These are phyloP conservation scores for Physcomitrium patens DNA, from an alignment of 225 moss, liverwort and hornwort genomes.

Conservation along the genomic window DNA sequence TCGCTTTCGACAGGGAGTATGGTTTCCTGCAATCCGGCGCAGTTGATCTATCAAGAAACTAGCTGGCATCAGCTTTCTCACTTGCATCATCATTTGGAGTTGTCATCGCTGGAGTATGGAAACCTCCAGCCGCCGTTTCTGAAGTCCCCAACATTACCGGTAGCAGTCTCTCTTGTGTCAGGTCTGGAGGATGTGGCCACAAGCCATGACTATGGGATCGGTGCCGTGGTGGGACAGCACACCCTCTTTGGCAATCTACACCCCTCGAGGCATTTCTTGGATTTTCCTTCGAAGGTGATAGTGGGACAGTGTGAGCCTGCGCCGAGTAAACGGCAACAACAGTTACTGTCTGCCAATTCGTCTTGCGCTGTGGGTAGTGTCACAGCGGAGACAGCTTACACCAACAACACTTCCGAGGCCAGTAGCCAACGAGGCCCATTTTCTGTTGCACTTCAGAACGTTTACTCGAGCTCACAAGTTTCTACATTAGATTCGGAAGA, in stretches of 20 bases:
- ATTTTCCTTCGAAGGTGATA: neutral
- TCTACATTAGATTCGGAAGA: slow-evolving; percentile 17
- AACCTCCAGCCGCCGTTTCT: neutral
- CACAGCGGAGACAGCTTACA: slow-evolving; percentile 19
- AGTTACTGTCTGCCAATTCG: slow-evolving; percentile 7
- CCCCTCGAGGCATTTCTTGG: neutral
- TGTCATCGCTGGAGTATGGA: slow-evolving; percentile 6
- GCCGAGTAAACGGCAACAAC: slow-evolving; percentile 22
- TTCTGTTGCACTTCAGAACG: slow-evolving; percentile 4
- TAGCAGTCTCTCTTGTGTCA: slow-evolving; percentile 1
- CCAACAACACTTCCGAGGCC: slow-evolving; percentile 27
- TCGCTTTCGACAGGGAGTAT: neutral
- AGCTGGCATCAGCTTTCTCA: slow-evolving; percentile 21
- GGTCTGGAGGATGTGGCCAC: slow-evolving; percentile 20
- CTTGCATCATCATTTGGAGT: slow-evolving; percentile 9
- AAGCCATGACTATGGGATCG: slow-evolving; percentile 54
- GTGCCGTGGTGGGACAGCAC: slow-evolving; percentile 51
- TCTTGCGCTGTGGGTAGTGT: slow-evolving; percentile 8
- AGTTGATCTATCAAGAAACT: slow-evolving; percentile 4
- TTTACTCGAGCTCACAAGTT: slow-evolving; percentile 14
- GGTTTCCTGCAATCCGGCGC: slow-evolving; percentile 3
- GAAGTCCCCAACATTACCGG: slow-evolving; percentile 7
- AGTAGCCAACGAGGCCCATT: neutral
- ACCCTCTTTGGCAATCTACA: slow-evolving; percentile 47
- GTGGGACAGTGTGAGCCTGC: neutral